Evolutionary conservation across 2,329 filamentous ascomycete species (phyloP).

Genomic region (Botrytis medusae): DNA sequence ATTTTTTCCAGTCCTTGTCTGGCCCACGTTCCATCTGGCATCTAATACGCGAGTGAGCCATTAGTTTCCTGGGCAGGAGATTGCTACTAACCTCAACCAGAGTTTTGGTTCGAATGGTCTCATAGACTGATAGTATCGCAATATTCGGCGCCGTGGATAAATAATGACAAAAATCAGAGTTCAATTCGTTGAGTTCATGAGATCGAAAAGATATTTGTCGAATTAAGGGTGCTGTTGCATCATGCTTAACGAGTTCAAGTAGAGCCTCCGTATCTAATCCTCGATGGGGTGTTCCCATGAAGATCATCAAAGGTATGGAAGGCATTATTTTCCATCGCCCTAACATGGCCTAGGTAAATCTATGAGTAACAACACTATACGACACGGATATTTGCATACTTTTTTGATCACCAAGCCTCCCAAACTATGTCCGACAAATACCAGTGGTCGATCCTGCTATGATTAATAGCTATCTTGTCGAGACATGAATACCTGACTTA

Average conservation of each 20-base stretch:
- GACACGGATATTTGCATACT: slow-evolving; percentile 15
- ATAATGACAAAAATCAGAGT: slow-evolving; percentile 26
- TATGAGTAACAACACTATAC: background rate
- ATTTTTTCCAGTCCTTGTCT: slow-evolving; percentile 21
- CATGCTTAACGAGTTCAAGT: slow-evolving; percentile 28
- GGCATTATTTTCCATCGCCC: slow-evolving; percentile 22
- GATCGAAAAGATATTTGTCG: slow-evolving; percentile 30
- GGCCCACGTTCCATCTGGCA: slow-evolving; percentile 20
- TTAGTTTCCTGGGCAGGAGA: background rate
- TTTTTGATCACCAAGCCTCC: slow-evolving; percentile 42
- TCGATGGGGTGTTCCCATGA: slow-evolving; percentile 34
- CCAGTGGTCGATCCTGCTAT: slow-evolving; percentile 29
- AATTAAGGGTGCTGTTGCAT: slow-evolving; percentile 28
- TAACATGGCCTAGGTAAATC: slow-evolving; percentile 5
- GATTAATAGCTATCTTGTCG: background rate
- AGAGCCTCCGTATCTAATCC: slow-evolving; percentile 32
- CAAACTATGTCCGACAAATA: slow-evolving; percentile 43
- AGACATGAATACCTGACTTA: background rate
- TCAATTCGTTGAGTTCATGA: slow-evolving; percentile 26
- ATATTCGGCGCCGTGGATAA: slow-evolving; percentile 23
- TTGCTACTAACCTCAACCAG: slow-evolving; percentile 21
- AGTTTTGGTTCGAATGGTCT: slow-evolving; percentile 29
- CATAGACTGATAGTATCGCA: slow-evolving; percentile 30
- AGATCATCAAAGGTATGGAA: slow-evolving; percentile 28
- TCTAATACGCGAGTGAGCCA: slow-evolving; percentile 1